Conservation (phyloP, 176 grass and related monocot species). For the Carex pumila region DNA sequence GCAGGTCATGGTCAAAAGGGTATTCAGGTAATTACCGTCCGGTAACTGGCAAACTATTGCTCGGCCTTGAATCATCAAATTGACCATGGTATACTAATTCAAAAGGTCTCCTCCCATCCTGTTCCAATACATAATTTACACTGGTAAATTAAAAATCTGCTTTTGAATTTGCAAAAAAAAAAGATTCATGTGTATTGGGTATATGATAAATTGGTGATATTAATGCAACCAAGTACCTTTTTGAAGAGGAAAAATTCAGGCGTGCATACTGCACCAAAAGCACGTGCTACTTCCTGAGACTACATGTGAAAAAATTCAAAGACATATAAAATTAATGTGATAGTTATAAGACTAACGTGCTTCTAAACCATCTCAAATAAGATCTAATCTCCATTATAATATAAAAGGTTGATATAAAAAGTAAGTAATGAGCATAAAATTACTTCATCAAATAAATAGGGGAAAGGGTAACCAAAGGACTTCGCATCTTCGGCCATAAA, state of each 20-base stretch:
- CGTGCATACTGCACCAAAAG: slow-evolving; percentile 81
- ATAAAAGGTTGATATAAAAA: neutral
- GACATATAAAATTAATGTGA: no score
- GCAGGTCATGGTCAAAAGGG: neutral
- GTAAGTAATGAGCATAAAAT: neutral
- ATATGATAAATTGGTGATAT: neutral
- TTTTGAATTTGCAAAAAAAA: neutral
- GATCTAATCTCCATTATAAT: neutral
- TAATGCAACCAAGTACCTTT: slow-evolving; percentile 33
- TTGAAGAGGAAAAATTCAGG: slow-evolving; percentile 94
- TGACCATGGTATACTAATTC: slow-evolving; percentile 89
- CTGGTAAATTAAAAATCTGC: neutral
- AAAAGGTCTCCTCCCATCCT: slow-evolving; percentile 82
- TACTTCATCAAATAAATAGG: slow-evolving; percentile 90
- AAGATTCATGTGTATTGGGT: neutral
- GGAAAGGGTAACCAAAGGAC: slow-evolving; percentile 69
- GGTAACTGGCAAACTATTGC: slow-evolving; percentile 63
- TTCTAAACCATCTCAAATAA: no score
- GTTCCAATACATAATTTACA: neutral
- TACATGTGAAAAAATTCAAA: slow-evolving; percentile 8
- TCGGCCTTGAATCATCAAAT: slow-evolving; percentile 86
- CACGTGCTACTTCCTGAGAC: slow-evolving; percentile 83
- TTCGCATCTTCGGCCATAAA: slow-evolving; percentile 74
- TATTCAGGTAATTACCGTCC: slow-evolving; percentile 47
- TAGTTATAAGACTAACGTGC: no score